Conservation (phyloP, 2,329 filamentous ascomycete genomes). For the Nothophoma quercina region DNA sequence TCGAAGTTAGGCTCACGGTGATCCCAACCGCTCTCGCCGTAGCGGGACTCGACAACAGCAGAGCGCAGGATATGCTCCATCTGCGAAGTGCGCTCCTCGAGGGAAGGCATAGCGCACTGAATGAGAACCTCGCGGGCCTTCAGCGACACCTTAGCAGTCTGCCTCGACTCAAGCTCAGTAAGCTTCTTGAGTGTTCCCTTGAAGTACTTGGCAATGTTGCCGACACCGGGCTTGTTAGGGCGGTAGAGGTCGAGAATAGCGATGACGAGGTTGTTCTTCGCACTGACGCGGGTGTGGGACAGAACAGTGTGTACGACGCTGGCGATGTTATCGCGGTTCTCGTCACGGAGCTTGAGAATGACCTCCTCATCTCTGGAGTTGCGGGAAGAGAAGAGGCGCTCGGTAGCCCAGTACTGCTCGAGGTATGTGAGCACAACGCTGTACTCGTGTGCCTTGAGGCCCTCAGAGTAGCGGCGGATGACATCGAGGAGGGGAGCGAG, state of each 20-base stretch:
- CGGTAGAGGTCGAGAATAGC: slow-evolving; percentile 94
- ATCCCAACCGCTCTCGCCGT: slow-evolving; percentile 96
- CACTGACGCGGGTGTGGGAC: slow-evolving; percentile 88
- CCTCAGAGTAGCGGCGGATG: slow-evolving; percentile 81
- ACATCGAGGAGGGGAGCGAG: slow-evolving; percentile 80
- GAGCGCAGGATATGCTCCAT: slow-evolving; percentile 99
- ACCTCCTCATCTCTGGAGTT: slow-evolving; percentile 91
- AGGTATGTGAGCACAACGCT: slow-evolving; percentile 81
- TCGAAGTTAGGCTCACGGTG: slow-evolving; percentile 91
- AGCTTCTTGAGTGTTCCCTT: slow-evolving; percentile 82
- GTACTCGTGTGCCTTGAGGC: slow-evolving; percentile 90
- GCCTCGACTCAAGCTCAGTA: slow-evolving; percentile 86
- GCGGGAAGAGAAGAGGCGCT: slow-evolving; percentile 85
- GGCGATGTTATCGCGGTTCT: slow-evolving; percentile 90
- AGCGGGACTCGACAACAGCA: slow-evolving; percentile 94
- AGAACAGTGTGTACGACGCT: slow-evolving; percentile 89
- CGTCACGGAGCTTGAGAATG: slow-evolving; percentile 89
- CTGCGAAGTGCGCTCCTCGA: slow-evolving; percentile 92
- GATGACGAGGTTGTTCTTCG: slow-evolving; percentile 92
- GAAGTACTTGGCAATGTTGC: slow-evolving; percentile 88
- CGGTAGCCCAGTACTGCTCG: slow-evolving; percentile 80
- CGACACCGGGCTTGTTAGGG: slow-evolving; percentile 89
- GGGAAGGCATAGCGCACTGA: slow-evolving; percentile 92
- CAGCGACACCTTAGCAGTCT: slow-evolving; percentile 91
- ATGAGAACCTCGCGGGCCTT: slow-evolving; percentile 98